phyloP scores from a whole-genome alignment of 306 rosid species.

The Calophaca sinica region DNA sequence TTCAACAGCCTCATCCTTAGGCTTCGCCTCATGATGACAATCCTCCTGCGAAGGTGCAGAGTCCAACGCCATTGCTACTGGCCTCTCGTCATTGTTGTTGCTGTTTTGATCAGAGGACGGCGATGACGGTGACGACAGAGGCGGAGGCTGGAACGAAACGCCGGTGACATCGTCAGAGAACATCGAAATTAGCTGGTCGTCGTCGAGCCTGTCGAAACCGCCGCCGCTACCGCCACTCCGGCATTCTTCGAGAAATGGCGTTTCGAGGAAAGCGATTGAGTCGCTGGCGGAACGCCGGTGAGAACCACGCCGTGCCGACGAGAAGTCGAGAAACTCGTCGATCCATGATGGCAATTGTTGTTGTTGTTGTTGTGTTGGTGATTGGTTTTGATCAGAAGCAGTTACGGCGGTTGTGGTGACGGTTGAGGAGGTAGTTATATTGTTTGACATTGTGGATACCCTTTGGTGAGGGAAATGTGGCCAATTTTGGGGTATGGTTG shows the following conservation, averaged over 20 bases:
- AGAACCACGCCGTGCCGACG: constrained; percentile 68
- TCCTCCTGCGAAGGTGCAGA: constrained; percentile 4
- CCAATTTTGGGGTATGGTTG: constrained; percentile 83
- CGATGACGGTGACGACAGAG: constrained; percentile 63
- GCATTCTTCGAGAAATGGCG: constrained; percentile 69
- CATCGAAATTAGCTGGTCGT: constrained; percentile 88
- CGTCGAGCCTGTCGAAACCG: constrained; percentile 75
- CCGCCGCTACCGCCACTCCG: constrained; percentile 39
- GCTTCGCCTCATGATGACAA: constrained; percentile 45
- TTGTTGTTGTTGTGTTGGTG: constrained; percentile 35
- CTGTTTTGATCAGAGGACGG: constrained; percentile 90
- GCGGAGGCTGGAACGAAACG: constrained; percentile 48
- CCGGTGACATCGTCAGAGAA: constrained; percentile 69
- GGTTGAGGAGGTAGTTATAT: constrained; percentile 14
- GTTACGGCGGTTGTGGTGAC: neutral
- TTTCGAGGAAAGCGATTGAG: constrained; percentile 78
- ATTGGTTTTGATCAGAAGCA: neutral
- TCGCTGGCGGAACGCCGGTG: constrained; percentile 88
- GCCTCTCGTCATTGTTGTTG: constrained; percentile 66
- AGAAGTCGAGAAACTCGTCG: constrained; percentile 91
- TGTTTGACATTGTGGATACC: constrained; percentile 51
- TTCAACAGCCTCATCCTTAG: constrained; percentile 72
- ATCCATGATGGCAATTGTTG: constrained; percentile 59
- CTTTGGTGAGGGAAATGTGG: constrained; percentile 63
- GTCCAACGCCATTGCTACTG: constrained; percentile 49